Evolutionary conservation across 1,284 basidiomycete genomes (phyloP), one percentile per base, ranked within the genome.

Genomic region (Stereum hirsutum): DNA sequence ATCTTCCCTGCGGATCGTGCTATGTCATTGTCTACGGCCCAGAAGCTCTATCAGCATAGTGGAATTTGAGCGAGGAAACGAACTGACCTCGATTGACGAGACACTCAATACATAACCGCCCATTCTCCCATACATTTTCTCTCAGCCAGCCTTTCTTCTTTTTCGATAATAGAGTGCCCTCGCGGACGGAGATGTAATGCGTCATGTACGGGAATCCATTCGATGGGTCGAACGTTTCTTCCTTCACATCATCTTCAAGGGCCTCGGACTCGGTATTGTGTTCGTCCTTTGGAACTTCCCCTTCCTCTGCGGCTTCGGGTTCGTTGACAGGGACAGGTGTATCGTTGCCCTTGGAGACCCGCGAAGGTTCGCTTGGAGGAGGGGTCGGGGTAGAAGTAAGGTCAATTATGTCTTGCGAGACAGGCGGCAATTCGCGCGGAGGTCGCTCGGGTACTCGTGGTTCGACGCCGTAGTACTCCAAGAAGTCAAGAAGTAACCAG

Each of bases 121-220:
- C n/a, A n/a, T n/a, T n/a, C 6, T 60, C 51, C 4, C 53, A 57
- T 2, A 47, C 44, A 6, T 50, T 49, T 6, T 42, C 42, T 17
- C 54, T 57, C 38, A 55, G 52, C 66, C 67, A 68, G 5, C 58
- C 53, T 39, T 63, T 60, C 15, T 53, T 49, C 25, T 56, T 57
- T 54, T 70, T 72, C 21, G 63, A 56, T 1, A 67, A 49, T 6
- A 69, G 43, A 41, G 54, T 56, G 0, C 60, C 58, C 34, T 64
- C 48, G 6, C 53, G 46, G 4, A 68, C 56, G 4, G 65, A 72
- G 24, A 75, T 66, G 47, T 67, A 72, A 11, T 56, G 60, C 6
- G 55, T 61, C 12, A 51, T 48, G 48, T 71, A 74, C 2, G 66
- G 61, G 49, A 73, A 72, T n/a, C n/a, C n/a, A n/a, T n/a, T n/a